Base-by-base conservation (phyloP, 2,329 filamentous ascomycete genomes). In the Penicillium brevicompactum region DNA sequence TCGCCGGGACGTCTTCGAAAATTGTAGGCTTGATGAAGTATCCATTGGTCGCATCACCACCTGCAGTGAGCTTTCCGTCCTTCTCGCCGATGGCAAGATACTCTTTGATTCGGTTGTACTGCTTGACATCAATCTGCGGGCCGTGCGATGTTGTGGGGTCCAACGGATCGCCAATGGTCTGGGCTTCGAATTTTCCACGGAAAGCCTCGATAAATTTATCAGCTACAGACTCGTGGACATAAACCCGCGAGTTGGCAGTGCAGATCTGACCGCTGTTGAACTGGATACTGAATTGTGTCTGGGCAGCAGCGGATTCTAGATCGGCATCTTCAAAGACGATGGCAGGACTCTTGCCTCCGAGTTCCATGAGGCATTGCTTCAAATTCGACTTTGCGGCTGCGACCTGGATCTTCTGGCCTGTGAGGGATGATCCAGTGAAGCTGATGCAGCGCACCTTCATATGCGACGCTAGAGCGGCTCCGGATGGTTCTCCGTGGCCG, bases 11-110 rank as follows among this genome's bases (percentile, higher is more conserved):
- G 67, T 89, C 85, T 76, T 84, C 87, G 80, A 83, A 91, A 77
- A 95, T 90, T 69, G 91, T 95, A 38, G 91, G 91, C 80, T 92
- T 81, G 76, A 95, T 91, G 80, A 94, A 95, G 84, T 89, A 93
- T 56, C 90, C 90, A 81, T 91, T 87, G 66, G 82, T 76, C 49
- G 89, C 89, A 72, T 88, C 87, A 63, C 86, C 87, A 59, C 86
- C 87, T 46, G 80, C 81, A 64, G 85, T 84, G 59, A 93, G 70
- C 47, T 84, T 84, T 63, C 86, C 87, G 30, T 80, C 80, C 58
- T 84, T 79, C 76, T 87, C 85, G 44, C 86, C 87, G 56, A 82
- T 78, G 70, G 91, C 77, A 67, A 89, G 86, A 74, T 86, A 87
- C 63, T 76, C 80, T 87, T 93, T 93, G 77, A 94, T 90, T 61